Base-by-base conservation (phyloP, 345 rosid species). In the Lenwebbia sp. region DNA sequence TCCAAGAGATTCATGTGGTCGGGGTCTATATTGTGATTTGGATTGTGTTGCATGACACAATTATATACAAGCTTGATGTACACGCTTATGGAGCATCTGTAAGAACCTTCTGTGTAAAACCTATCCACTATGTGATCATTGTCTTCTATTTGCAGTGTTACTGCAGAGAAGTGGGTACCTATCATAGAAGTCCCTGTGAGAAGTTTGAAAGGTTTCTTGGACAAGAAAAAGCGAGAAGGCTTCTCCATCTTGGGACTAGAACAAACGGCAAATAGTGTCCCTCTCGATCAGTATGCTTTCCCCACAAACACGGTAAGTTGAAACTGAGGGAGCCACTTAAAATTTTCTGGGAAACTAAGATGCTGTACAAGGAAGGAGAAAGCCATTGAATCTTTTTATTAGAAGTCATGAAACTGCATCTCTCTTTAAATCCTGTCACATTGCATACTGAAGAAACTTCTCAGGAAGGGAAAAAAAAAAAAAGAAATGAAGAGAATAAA, bases 141-240 rank as follows among this genome's bases (percentile, higher is more conserved):
- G 12, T 84, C 33, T 84, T 82, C 53, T 21, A 86, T 91, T 70
- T 92, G 81, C 92, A 95, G 99, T 87, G 99, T 96, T 90, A 96
- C 98, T 54, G 98, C 97, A 30, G 99, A 97, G 91, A 96, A 94
- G 90, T 97, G 99, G 99, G 96, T 97, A 89, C 99, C 98, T 53
- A 92, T 94, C 19, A 86, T 94, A 55, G 98, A 96, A 94, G 97
- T 97, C 85, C 99, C 98, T 0, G 94, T 93, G 57, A 88, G 92
- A 75, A 95, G 98, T 85, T 92, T 96, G 89, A 95, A 92, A 88
- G 88, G 89, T 21, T 97, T 93, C 92, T 91, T 96, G 86, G 96
- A 97, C 89, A 92, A 93, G 87, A 96, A 96, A 93, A 97, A 94
- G 90, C 90, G 91, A 78, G 94, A 97, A 92, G 98, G 99, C 85